phyloP scores from a whole-genome alignment of 2,329 filamentous ascomycete species.

The Stagonosporopsis vannaccii region DNA sequence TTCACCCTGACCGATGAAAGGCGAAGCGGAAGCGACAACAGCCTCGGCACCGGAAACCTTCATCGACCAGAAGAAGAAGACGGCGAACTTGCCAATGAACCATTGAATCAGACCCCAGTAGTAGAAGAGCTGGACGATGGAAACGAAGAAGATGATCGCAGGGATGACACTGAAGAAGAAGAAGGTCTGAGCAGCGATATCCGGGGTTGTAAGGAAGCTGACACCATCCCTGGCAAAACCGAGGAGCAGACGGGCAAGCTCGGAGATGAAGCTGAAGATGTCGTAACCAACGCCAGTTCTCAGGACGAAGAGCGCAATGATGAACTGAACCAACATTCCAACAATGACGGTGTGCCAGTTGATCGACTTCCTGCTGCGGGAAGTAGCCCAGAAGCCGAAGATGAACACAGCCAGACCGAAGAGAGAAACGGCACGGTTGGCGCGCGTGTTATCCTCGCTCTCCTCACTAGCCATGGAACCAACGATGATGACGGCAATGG shows the following conservation, averaged over 20 bases:
- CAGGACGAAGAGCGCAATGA: constrained; percentile 87
- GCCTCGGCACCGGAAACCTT: constrained; percentile 89
- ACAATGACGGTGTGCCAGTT: constrained; percentile 70
- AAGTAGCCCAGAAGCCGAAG: constrained; percentile 71
- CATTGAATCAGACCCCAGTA: constrained; percentile 84
- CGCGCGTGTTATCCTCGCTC: constrained; percentile 76
- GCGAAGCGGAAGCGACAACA: constrained; percentile 90
- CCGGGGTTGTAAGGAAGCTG: constrained; percentile 68
- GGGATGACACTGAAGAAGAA: constrained; percentile 85
- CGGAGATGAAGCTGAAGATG: constrained; percentile 89
- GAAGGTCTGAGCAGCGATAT: constrained; percentile 57
- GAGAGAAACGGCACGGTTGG: constrained; percentile 80
- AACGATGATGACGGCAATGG: constrained; percentile 76
- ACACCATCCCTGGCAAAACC: constrained; percentile 78
- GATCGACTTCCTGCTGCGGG: constrained; percentile 68
- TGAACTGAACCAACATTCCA: constrained; percentile 87
- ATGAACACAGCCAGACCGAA: constrained; percentile 80
- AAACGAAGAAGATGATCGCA: constrained; percentile 94
- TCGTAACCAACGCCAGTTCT: constrained; percentile 80
- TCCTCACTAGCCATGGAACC: constrained; percentile 79
- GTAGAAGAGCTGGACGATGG: constrained; percentile 86
- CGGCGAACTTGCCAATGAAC: constrained; percentile 86
- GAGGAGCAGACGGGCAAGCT: constrained; percentile 75
- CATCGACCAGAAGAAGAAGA: constrained; percentile 91
- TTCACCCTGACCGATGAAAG: constrained; percentile 94